Base-by-base conservation (phyloP, 257 asterid genomes). In the Nicotiana obtusifolia region DNA sequence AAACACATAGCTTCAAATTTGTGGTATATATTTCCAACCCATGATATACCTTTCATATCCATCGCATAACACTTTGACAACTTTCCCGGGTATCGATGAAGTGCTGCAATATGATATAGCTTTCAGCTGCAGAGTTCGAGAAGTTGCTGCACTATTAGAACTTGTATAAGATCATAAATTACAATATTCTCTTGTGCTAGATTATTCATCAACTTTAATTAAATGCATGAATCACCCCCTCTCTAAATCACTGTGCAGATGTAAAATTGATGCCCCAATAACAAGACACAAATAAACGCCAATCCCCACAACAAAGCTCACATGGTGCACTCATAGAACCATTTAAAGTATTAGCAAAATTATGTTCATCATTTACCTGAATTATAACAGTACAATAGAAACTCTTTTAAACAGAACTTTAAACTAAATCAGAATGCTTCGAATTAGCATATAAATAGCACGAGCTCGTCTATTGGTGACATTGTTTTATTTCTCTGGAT, bases 1-100 rank as follows among this genome's bases (percentile, higher is more conserved):
- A 89, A 82, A 81, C 96, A 91, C 97, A 93, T 88, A 22, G 93
- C 90, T 88, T 95, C 97, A 77, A 92, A 88, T 86, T 91, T 92
- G 67, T 92, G 87, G 61, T 87, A 92, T 78, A 92, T 78, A 77
- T 90, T 89, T 54, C 92, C 98, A 64, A 93, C 91, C 98, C 98
- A 95, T 24, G 89, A 76, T 87, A 93, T 76, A 86, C 93, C 94
- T 85, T 91, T 90, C 75, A 89, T 82, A 83, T 90, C 97, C 98
- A 93, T 92, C 47, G 24, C 82, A 54, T 31, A 78, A 76, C 81
- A 62, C 14, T 26, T 80, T 44, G 65, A 61, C 44, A 81, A 83
- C 44, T 80, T 33, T 3, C 71, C 44, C 37, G 5, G 47, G 78
- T 64, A 16, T n/a, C 60, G 41, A 82, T 28, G 52, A 81, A 13